phyloP scores from a whole-genome alignment of 495 filamentous ascomycete species.

The Chaetomium tenue region DNA sequence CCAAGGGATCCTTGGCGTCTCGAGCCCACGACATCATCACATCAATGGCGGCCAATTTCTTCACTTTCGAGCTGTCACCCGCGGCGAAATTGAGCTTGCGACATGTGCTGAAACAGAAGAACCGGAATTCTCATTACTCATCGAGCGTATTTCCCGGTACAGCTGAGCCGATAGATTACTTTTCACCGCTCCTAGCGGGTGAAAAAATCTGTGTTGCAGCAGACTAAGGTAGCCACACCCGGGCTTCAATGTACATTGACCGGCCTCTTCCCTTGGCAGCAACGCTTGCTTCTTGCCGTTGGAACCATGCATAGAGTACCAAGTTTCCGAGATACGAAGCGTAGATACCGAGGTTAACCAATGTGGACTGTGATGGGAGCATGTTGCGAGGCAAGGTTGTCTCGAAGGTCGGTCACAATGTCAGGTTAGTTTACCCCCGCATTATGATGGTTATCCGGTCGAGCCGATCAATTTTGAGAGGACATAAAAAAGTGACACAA shows the following conservation, averaged over 20 bases:
- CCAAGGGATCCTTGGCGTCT: constrained; percentile 24
- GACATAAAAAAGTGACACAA: not conserved
- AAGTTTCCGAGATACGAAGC: not conserved
- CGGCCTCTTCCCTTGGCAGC: not conserved
- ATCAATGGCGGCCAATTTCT: not conserved
- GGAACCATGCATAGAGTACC: not conserved
- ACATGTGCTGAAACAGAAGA: constrained; percentile 17
- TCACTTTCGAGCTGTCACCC: constrained; percentile 5
- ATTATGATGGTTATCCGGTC: not conserved
- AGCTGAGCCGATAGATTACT: constrained; percentile 1
- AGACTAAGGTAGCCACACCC: constrained; percentile 8
- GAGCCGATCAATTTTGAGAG: not conserved
- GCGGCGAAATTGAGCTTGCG: not conserved
- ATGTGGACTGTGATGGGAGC: not conserved
- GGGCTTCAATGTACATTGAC: not conserved
- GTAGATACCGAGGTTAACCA: not conserved
- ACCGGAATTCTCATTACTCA: not conserved
- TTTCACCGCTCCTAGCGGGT: constrained; percentile 35
- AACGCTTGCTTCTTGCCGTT: not conserved
- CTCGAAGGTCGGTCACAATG: not conserved
- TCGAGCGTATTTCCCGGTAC: not conserved
- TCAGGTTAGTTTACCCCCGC: not conserved
- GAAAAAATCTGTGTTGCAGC: constrained; percentile 29
- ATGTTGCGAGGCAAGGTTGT: not conserved
- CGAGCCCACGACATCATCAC: constrained; percentile 19